Conservation (phyloP, 768 basidiomycete species). For the Agaricus sinodeliciosus region DNA sequence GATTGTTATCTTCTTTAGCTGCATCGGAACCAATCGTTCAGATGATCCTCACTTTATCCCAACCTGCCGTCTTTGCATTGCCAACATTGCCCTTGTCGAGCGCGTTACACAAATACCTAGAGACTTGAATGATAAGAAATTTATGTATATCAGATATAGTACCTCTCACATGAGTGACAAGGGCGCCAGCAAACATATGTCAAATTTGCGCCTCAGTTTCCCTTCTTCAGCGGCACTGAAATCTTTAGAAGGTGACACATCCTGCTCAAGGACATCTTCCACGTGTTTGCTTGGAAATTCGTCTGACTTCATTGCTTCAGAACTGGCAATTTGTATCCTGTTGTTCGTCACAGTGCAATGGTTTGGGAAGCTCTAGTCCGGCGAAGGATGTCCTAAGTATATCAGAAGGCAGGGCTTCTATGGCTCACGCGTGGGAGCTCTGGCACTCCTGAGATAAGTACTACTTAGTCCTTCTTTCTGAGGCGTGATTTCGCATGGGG, state of each 20-base stretch:
- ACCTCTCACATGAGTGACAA: slow-evolving; percentile 33
- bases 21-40: background rate
- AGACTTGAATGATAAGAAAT: background rate
- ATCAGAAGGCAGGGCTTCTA: too few species aligned
- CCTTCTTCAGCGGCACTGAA: slow-evolving; percentile 19
- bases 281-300: background rate
- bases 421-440: too few species aligned
- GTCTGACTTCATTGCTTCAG: background rate
- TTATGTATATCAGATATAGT: background rate
- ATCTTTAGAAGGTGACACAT: background rate
- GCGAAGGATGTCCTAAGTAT: background rate
- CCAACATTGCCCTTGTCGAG: slow-evolving; percentile 44
- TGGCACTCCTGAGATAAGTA: too few species aligned
- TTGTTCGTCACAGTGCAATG: too few species aligned
- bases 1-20: background rate
- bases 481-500: too few species aligned
- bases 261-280: background rate
- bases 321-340: background rate
- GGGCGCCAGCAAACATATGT: slow-evolving; percentile 35
- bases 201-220: slow-evolving; percentile 33
- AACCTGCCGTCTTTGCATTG: slow-evolving; percentile 46
- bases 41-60: slow-evolving; percentile 32
- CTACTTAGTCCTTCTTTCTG: too few species aligned
- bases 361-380: background rate
- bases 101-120: slow-evolving; percentile 43